Base-by-base conservation (phyloP, 768 basidiomycete species). In the Gymnopilus junonius region DNA sequence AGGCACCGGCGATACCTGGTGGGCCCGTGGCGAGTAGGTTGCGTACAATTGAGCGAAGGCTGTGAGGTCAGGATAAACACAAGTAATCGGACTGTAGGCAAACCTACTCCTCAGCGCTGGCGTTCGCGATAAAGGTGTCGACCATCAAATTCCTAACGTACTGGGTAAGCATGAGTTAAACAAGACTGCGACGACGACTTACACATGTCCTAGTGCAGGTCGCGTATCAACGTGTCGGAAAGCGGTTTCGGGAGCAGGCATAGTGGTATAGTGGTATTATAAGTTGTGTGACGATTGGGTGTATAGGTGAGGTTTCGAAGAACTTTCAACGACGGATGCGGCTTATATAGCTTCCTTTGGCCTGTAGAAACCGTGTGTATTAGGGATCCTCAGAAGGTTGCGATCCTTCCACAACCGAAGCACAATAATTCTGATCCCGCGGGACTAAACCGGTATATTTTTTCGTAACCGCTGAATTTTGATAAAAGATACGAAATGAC, bases 81-180 rank as follows among this genome's bases (percentile, higher is more conserved):
- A 65, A 55, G 61, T 56, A 42, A 59, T 59, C 35, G 39, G 31
- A 10, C 14, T 29, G 57, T 55, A 32, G 0, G 20, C 15, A 5
- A 25, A 68, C 88, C 76, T 73, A 86, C 91, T 93, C 92, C 54
- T 92, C 91, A 29, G 85, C 77, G 48, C 79, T 85, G 10, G 89
- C 87, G 65, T 93, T 93, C 12, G 89, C 90, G 64, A 93, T 87
- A 69, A 92, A 85, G 0, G 90, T 92, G 73, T 93, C 92, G 35
- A 90, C 81, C 89, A 91, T 91, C 66, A 88, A 83, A 74, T 89
- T 90, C 20, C 89, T 91, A 71, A 48, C 20, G 10, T 31, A 25
- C 27, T 45, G 25, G 59, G 59, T 74, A 50, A 71, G 65, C 54
- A 6, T 53, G 21, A 8, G 17, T 5, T 14, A 45, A 53, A 12